Conservation (phyloP, 192 early-diverging fungal genomes). For the Backusella luteola region DNA sequence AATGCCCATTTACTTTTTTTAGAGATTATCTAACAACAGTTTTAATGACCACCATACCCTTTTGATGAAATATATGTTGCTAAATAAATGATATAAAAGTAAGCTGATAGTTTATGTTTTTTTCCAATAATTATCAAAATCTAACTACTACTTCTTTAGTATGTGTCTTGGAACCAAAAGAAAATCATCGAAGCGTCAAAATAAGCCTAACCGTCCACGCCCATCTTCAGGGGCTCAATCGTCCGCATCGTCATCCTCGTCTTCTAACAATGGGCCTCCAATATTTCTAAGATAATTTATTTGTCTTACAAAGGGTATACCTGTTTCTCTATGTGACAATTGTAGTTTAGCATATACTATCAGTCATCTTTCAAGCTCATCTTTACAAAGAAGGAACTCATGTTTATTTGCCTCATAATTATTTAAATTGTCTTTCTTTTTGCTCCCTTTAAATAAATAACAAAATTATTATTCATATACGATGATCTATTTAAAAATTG, state of each 20-base stretch:
- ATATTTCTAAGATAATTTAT: neutral
- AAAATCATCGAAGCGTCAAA: neutral
- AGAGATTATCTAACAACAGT: no score
- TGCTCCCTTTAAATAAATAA: neutral
- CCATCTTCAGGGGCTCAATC: neutral
- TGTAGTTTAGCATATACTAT: neutral
- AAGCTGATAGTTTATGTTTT: no score
- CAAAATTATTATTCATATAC: neutral
- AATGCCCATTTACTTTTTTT: no score
- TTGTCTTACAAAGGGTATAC: neutral
- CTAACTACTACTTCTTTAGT: neutral
- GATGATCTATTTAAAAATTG: neutral
- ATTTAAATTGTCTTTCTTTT: neutral
- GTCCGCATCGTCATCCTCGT: neutral
- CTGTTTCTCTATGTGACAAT: neutral
- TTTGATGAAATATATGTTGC: no score
- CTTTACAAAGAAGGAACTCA: neutral
- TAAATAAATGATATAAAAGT: no score
- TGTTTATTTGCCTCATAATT: neutral
- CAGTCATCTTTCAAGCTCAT: neutral
- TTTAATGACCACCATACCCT: no score
- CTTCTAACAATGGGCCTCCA: neutral
- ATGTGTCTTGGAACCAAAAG: neutral
- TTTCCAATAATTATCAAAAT: neutral
- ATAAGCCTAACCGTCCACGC: neutral